phyloP scores from a whole-genome alignment of 352 stramenopile genomes.

The Salisapilia sapeloensis region DNA sequence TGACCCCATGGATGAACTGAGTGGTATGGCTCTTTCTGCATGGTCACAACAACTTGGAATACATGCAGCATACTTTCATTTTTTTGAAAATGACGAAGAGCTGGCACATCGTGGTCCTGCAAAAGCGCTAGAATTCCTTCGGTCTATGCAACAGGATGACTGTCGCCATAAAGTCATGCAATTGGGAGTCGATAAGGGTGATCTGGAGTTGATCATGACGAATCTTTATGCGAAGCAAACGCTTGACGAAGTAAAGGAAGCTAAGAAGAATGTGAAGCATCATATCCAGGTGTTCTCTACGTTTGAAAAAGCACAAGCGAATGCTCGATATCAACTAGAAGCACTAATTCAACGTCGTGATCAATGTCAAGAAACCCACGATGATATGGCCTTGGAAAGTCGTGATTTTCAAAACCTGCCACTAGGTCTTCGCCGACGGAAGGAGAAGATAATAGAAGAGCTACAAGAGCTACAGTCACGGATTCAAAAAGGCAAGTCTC shows the following conservation, averaged over 20 bases:
- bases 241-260: slow-evolving; percentile 5
- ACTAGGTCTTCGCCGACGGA: slow-evolving; percentile 19
- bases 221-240: slow-evolving; percentile 27
- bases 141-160: slow-evolving; percentile 5
- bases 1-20: slow-evolving; percentile 40
- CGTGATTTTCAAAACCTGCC: slow-evolving; percentile 58
- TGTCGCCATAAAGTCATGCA: slow-evolving; percentile 13
- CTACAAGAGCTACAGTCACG: slow-evolving; percentile 16
- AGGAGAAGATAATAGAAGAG: slow-evolving; percentile 9
- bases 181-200: slow-evolving; percentile 19
- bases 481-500: too few relatives aligned
- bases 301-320: too few relatives aligned
- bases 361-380: too few relatives aligned
- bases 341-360: too few relatives aligned
- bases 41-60: slow-evolving; percentile 50
- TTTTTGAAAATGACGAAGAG: slow-evolving; percentile 20
- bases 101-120: slow-evolving; percentile 1
- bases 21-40: slow-evolving; percentile 19
- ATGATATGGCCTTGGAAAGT: too few relatives aligned
- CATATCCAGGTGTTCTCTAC: too few relatives aligned
- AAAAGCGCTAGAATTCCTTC: slow-evolving; percentile 7
- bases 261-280: too few relatives aligned
- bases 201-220: slow-evolving; percentile 30
- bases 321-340: too few relatives aligned
- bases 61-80: slow-evolving; percentile 17